phyloP scores from a whole-genome alignment of 2,329 filamentous ascomycete species.

The Hymenoscyphus fructigenus region DNA sequence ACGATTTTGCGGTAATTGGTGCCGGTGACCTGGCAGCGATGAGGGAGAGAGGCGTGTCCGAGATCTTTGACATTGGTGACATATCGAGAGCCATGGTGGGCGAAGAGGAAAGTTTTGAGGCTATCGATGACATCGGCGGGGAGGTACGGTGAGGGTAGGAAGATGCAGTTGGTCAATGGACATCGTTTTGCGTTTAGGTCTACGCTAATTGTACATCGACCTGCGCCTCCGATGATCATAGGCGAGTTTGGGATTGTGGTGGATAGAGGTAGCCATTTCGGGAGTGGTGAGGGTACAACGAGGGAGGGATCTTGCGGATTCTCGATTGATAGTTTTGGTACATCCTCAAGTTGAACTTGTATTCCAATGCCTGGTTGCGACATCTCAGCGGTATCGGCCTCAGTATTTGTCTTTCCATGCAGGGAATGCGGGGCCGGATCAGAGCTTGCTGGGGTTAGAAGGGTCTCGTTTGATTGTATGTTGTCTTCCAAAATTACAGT shows the following conservation, averaged over 20 bases:
- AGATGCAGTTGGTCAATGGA: conserved; percentile 21
- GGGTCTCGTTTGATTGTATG: not conserved
- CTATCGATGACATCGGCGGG: conserved; percentile 4
- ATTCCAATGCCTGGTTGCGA: not conserved
- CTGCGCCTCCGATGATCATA: conserved; percentile 13
- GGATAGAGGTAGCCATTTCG: not conserved
- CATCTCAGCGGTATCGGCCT: not conserved
- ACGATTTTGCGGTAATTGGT: conserved; percentile 33
- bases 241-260: not conserved
- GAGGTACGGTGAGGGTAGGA: conserved; percentile 32
- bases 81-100: conserved; percentile 23
- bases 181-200: conserved; percentile 9
- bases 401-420: not conserved
- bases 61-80: conserved; percentile 20
- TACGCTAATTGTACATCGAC: conserved; percentile 19
- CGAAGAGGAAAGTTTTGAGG: conserved; percentile 28
- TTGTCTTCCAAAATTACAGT: not conserved
- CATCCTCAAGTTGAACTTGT: not conserved
- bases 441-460: not conserved
- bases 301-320: not conserved
- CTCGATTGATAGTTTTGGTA: not conserved
- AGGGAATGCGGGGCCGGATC: not conserved
- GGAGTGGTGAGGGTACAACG: not conserved
- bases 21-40: conserved; percentile 19
- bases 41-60: conserved; percentile 19